A percentile compares a stretch with the other conserved stretches of the same genome.
These are phyloP conservation scores for Pseudogymnoascus sp. DNA, from an alignment of 2,329 filamentous ascomycete genomes.

Conservation along the genomic window DNA sequence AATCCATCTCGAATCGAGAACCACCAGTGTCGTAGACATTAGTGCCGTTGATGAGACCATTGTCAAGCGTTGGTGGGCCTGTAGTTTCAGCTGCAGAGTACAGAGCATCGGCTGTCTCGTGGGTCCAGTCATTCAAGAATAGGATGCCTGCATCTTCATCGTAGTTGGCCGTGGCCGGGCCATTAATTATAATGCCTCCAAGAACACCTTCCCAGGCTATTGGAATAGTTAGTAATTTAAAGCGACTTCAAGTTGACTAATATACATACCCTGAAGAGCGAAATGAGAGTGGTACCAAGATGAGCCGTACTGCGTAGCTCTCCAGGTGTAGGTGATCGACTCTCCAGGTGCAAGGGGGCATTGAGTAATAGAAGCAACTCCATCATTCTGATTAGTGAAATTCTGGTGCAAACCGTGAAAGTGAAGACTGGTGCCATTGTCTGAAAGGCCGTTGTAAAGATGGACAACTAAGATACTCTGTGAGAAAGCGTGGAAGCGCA, in stretches of 20 bases:
- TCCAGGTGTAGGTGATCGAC: conserved; percentile 28
- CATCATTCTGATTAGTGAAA: conserved; percentile 38
- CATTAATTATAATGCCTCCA: conserved; percentile 56
- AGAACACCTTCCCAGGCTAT: conserved; percentile 46
- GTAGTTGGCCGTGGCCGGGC: conserved; percentile 51
- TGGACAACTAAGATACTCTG: conserved; percentile 25
- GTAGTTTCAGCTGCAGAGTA: conserved; percentile 19
- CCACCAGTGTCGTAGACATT: conserved; percentile 27
- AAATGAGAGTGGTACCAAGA: conserved; percentile 60
- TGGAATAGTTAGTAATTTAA: background rate
- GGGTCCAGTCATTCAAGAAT: conserved; percentile 29
- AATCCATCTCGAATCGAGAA: conserved; percentile 32
- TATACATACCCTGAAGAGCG: conserved; percentile 35
- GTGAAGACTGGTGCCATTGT: conserved; percentile 43
- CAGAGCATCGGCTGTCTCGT: conserved; percentile 23
- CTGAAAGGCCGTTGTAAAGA: conserved; percentile 33
- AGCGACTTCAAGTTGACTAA: conserved; percentile 29
- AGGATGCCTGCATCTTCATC: conserved; percentile 58
- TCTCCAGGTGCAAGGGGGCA: conserved; percentile 55
- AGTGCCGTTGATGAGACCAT: conserved; percentile 31
- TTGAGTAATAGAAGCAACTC: conserved; percentile 46
- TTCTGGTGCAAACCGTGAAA: conserved; percentile 44
- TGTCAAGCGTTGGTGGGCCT: conserved; percentile 23
- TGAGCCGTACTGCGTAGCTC: conserved; percentile 38
- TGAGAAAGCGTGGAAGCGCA: conserved; percentile 35